A percentile compares a stretch with the other conserved stretches of the same genome.
Evolutionary conservation across 2,329 filamentous ascomycete species (phyloP).

Genomic region (Coniochaeta sp.): DNA sequence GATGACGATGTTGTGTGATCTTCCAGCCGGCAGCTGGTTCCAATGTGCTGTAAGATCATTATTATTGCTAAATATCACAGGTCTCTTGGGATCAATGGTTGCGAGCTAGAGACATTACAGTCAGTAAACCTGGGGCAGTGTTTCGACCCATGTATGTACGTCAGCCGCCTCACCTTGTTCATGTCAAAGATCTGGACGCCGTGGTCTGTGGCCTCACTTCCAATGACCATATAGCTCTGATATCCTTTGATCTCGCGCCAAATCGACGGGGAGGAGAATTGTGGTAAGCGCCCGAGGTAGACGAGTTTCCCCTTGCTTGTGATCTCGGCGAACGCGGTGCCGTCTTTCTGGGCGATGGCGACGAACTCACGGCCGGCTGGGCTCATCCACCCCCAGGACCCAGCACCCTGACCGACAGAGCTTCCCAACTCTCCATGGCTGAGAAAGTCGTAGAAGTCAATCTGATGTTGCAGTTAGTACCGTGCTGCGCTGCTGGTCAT

Average conservation of each 20-base stretch:
- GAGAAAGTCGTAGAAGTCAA: constrained; percentile 49
- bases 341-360: constrained; percentile 40
- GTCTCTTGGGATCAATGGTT: constrained; percentile 30
- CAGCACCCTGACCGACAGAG: constrained; percentile 24
- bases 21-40: constrained; percentile 25
- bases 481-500: not conserved
- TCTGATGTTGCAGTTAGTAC: not conserved
- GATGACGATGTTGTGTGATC: constrained; percentile 45
- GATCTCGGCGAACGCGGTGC: constrained; percentile 42
- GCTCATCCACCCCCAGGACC: constrained; percentile 41
- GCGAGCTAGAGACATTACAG: not conserved
- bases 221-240: constrained; percentile 32
- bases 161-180: constrained; percentile 43
- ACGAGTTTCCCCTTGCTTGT: constrained; percentile 32
- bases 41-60: constrained; percentile 28
- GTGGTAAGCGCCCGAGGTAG: constrained; percentile 38
- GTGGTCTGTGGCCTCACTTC: constrained; percentile 37
- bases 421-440: constrained; percentile 46
- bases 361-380: constrained; percentile 40
- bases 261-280: constrained; percentile 25
- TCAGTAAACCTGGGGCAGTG: not conserved
- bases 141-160: not conserved
- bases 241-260: constrained; percentile 36
- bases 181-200: constrained; percentile 59
- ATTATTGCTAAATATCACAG: constrained; percentile 23